Base-by-base conservation (phyloP, 371 early-diverging fungal genomes). In the Smittium mucronatum region DNA sequence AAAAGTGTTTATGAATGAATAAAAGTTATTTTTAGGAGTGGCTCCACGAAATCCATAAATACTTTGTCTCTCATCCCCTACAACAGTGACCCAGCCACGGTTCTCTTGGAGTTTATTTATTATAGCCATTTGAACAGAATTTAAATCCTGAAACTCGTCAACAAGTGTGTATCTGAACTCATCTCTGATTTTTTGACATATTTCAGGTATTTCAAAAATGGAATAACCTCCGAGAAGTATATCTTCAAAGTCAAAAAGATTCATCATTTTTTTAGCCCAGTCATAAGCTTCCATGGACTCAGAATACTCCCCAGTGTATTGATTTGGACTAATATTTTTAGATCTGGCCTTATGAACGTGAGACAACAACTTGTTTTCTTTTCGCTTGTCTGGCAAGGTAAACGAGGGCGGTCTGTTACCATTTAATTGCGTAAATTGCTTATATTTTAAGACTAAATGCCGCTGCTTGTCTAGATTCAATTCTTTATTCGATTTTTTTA, bases 61-160 rank as follows among this genome's bases (percentile, higher is more conserved):
- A 59, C 85, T 84, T 73, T 87, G 87, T 68, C 85, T 35, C 70
- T 77, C 78, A 75, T 84, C 86, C n/a, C 87, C 86, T 1, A 86
- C 86, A 5, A 85, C 81, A 8, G 87, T 86, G 25, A 86, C 71
- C 0, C 67, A 64, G 26, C 82, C 84, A 21, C 73, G 66, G 15
- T 71, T 72, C 15, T 33, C 34, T 64, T 77, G 79, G 69, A 73
- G 66, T 36, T 26, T 75, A 71, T 70, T 72, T 65, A 86, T 77
- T 31, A 87, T 73, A 25, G 78, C 74, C 68, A 83, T 85, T 74
- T 87, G 87, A 61, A 84, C 75, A 57, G 73, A 34, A 65, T 85
- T 87, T 32, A 86, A 81, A 59, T 87, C 87, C 81, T 87, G 87
- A 64, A 85, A 87, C 82, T 87, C 87, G 66, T 87, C 87, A 0